phyloP scores from a whole-genome alignment of 768 basidiomycete genomes.

The Mycena latifolia region DNA sequence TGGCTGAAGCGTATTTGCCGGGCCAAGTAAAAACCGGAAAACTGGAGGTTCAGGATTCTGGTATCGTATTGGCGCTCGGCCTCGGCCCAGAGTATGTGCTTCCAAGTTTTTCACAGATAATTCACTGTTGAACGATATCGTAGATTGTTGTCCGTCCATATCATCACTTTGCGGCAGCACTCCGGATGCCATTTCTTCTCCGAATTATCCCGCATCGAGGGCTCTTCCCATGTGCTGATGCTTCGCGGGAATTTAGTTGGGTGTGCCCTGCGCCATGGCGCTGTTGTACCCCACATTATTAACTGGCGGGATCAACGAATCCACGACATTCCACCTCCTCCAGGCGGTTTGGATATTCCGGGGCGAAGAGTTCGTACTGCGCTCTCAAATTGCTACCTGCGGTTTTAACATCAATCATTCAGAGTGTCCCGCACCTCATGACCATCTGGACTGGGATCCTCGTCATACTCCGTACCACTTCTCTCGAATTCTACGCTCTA shows the following conservation, averaged over 20 bases:
- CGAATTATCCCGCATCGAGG: slow-evolving; percentile 11
- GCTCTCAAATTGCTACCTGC: too few relatives aligned
- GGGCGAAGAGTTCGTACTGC: background rate
- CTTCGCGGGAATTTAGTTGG: slow-evolving; percentile 13
- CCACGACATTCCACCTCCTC: slow-evolving; percentile 4
- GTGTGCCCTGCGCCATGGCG: slow-evolving; percentile 11
- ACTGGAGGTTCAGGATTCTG: slow-evolving; percentile 10
- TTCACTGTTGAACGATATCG: too few relatives aligned
- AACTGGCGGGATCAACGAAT: slow-evolving; percentile 8
- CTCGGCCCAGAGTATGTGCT: background rate
- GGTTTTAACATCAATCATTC: too few relatives aligned
- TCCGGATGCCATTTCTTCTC: background rate
- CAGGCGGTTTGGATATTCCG: slow-evolving; percentile 6
- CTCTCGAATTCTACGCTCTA: slow-evolving; percentile 13
- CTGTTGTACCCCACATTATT: slow-evolving; percentile 12
- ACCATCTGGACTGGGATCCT: background rate
- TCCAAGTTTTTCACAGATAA: too few relatives aligned
- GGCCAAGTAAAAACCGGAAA: slow-evolving; percentile 20
- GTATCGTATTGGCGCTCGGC: slow-evolving; percentile 21
- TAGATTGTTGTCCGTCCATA: slow-evolving; percentile 11
- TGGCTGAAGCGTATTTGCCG: slow-evolving; percentile 24
- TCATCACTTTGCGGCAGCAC: slow-evolving; percentile 12
- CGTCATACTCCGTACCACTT: background rate
- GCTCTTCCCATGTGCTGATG: slow-evolving; percentile 27
- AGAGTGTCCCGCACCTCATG: slow-evolving; percentile 25